Evolutionary conservation across 2,329 filamentous ascomycete genomes (phyloP), one percentile per base, ranked within the genome.

Genomic region (Tricladium varicosporioides): DNA sequence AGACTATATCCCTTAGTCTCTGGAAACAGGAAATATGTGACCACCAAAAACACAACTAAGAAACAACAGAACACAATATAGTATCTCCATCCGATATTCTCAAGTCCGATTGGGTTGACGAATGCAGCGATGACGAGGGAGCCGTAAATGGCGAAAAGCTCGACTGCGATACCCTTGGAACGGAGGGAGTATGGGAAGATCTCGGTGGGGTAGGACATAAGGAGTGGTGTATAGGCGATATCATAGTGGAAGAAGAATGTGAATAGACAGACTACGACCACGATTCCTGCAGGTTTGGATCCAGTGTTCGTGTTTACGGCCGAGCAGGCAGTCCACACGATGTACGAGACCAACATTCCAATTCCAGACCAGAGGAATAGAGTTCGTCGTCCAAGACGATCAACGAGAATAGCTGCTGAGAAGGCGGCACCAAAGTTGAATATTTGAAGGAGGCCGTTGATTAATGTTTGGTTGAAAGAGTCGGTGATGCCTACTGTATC

Each of bases 241-340:
- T 82, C 80, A 70, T 85, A 85, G 63, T 80, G 82, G 65, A 82
- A 74, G 53, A 79, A 78, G 63, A 84, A 85, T 16, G 83, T 70
- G 76, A 83, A 85, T 60, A 85, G 76, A 62, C 83, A 83, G 18
- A 78, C 77, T 31, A 85, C 76, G 63, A 84, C 81, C 2, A 77
- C 76, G 61, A 78, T 80, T 3, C 80, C 80, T 0, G 71, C 70
- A 4, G 63, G 62, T 65, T 80, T 78, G 14, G 69, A 73, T 63
- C 73, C 69, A 11, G 65, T 67, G 1, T 75, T 76, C 60, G 76
- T 75, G 66, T 81, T 79, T 62, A 81, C 81, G 27, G 80, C 67
- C 49, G 78, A 78, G 19, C 51, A 54, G 16, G 55, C 56, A 5
- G 67, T 70, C 65, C 67, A 70, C 10, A 66, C 50, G n/a, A 61